Base-by-base conservation (phyloP, 345 rosid genomes). In the Citrus hindsii region DNA sequence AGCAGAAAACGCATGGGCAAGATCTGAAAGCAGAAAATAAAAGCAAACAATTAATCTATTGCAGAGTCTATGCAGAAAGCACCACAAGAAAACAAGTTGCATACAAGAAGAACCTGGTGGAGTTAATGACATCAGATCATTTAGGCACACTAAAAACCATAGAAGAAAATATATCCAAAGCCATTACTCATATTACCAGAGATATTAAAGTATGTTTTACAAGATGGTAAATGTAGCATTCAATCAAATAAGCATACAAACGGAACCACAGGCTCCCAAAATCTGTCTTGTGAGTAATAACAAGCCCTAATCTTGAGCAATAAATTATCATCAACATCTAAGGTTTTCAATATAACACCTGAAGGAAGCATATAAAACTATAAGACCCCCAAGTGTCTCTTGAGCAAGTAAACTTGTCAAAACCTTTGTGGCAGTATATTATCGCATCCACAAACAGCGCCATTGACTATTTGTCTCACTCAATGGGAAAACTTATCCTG, bases 1-100 rank as follows among this genome's bases (percentile, higher is more conserved):
- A 22, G 94, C 85, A 69, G 99, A 90, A 81, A 97, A 93, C 35
- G 84, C 98, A 71, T 94, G 95, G 60, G 91, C 86, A 80, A 97
- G 81, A 75, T 97, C 98, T 97, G 96, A 80, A 79, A 84, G 80
- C 69, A 74, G 63, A 75, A 21, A 67, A 80, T 37, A 83, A 55
- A 73, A 70, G 65, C 28, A 73, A 78, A 83, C 55, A 6, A 76
- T 63, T 40, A 40, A 16, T 6, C 42, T 58, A 21, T 30, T 64
- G 62, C 55, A 59, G 51, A 55, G 14, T 69, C 40, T 27, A 28
- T 19, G 9, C 12, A 18, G 35, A 30, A 28, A 7, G 24, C 33
- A 33, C 37, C 22, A 18, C 58, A 53, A 53, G 4, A 13, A 37
- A 69, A 42, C 9, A 69, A 40, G 27, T 38, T n/a, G 33, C 4